Evolutionary conservation across 495 filamentous ascomycete genomes (phyloP).

Genomic region (Bacidia gigantensis): DNA sequence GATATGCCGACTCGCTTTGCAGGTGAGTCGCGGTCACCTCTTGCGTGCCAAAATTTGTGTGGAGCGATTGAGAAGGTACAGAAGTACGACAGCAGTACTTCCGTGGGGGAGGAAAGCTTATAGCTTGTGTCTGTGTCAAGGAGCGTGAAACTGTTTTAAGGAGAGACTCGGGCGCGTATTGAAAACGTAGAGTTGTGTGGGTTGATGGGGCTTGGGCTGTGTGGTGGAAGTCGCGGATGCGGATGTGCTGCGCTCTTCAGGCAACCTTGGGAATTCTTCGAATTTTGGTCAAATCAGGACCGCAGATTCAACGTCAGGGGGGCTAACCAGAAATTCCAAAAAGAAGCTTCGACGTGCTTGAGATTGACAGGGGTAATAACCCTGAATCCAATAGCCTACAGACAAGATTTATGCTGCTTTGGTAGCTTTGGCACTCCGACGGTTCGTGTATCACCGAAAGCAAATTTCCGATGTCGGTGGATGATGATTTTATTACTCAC

Average conservation of each 20-base stretch:
- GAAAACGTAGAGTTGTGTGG: neutral
- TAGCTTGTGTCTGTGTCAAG: neutral
- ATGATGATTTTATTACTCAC: neutral
- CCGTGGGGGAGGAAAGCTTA: neutral
- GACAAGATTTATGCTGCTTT: neutral
- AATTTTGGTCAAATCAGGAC: neutral
- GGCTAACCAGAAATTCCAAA: neutral
- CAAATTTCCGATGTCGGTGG: neutral
- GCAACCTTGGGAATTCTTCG: neutral
- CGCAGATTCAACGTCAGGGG: neutral
- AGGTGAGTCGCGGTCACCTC: neutral
- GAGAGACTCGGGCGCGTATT: slow-evolving; percentile 5
- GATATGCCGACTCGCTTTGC: neutral
- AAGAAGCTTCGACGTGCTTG: too few species aligned
- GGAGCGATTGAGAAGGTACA: neutral
- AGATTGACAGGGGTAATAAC: neutral
- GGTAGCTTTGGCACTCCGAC: neutral
- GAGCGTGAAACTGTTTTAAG: slow-evolving; percentile 5
- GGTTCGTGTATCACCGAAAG: neutral
- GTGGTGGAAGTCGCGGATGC: neutral
- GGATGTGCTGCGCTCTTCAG: neutral
- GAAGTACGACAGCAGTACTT: neutral
- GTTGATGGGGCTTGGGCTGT: neutral
- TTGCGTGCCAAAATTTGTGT: neutral
- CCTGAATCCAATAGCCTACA: neutral